Evolutionary conservation across 331 rosid genomes (phyloP).

Genomic region (Dryas integrifolia): DNA sequence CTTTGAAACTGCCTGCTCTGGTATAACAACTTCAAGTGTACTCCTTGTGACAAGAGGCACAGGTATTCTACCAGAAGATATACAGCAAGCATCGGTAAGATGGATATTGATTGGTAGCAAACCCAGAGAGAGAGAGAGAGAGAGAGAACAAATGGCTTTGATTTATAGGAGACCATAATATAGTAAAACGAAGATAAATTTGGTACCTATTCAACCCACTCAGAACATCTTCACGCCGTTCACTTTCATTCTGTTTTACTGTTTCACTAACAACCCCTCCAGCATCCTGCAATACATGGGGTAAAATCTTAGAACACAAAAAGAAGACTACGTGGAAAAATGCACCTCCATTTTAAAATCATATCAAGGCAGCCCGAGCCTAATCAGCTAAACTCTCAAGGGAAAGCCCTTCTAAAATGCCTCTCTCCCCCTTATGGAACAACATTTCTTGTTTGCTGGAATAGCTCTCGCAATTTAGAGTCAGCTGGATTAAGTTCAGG

Average conservation of each 20-base stretch:
- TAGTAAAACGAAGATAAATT: neutral
- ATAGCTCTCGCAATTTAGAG: neutral
- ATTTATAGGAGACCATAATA: neutral
- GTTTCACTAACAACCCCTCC: slow-evolving; percentile 55
- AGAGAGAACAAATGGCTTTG: neutral
- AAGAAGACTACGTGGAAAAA: neutral
- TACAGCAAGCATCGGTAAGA: slow-evolving; percentile 1
- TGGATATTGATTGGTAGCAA: slow-evolving; percentile 7
- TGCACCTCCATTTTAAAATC: neutral
- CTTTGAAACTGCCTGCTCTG: slow-evolving; percentile 85
- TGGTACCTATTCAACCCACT: slow-evolving; percentile 69
- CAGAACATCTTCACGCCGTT: slow-evolving; percentile 65
- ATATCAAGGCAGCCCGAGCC: neutral
- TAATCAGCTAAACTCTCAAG: slow-evolving; percentile 1
- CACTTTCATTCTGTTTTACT: slow-evolving; percentile 63
- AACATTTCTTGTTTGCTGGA: neutral
- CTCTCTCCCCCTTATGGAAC: neutral
- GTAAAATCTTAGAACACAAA: slow-evolving; percentile 11
- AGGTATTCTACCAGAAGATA: slow-evolving; percentile 47
- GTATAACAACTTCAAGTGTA: slow-evolving; percentile 90
- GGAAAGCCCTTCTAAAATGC: neutral
- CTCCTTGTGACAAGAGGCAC: slow-evolving; percentile 94
- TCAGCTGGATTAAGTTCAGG: neutral
- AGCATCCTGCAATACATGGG: slow-evolving; percentile 51
- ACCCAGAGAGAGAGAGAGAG: neutral